These are phyloP conservation scores for Starmerella sirachaensis DNA, from an alignment of 805 yeast genomes.

Conservation along the genomic window DNA sequence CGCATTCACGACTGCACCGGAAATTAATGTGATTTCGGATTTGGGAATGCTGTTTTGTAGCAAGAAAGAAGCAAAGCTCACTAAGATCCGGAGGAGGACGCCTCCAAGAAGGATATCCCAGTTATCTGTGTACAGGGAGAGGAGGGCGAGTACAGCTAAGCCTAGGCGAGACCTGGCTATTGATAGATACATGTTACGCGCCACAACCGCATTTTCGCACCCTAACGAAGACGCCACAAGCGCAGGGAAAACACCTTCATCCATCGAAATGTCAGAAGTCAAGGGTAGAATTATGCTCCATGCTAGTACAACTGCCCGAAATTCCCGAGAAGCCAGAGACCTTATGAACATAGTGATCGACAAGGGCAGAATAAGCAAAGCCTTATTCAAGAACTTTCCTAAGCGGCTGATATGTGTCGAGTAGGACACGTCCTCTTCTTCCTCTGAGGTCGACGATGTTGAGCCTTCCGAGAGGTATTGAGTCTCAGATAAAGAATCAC, in stretches of 20 bases:
- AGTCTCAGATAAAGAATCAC: no score
- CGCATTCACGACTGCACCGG: slow-evolving; percentile 16
- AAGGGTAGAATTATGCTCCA: slow-evolving; percentile 17
- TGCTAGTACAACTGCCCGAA: slow-evolving; percentile 13
- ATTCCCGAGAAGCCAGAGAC: slow-evolving; percentile 13
- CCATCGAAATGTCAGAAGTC: slow-evolving; percentile 17
- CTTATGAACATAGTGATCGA: slow-evolving; percentile 9
- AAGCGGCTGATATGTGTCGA: slow-evolving; percentile 4
- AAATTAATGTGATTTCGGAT: slow-evolving; percentile 15
- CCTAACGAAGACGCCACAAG: slow-evolving; percentile 16
- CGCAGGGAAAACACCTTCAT: slow-evolving; percentile 18
- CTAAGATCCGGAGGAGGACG: slow-evolving; percentile 8
- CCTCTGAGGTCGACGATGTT: slow-evolving; percentile 3
- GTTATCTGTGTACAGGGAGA: slow-evolving; percentile 8
- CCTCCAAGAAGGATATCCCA: slow-evolving; percentile 15
- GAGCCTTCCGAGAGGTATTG: no score
- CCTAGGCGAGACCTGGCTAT: slow-evolving; percentile 20
- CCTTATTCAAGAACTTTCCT: slow-evolving; percentile 8
- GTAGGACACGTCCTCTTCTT: slow-evolving; percentile 1
- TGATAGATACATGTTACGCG: slow-evolving; percentile 18
- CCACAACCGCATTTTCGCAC: slow-evolving; percentile 12
- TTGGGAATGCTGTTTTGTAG: slow-evolving; percentile 14
- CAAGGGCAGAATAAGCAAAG: slow-evolving; percentile 12
- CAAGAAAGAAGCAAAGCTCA: slow-evolving; percentile 2
- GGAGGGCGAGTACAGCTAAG: slow-evolving; percentile 10